Percentiles rank a stretch among this genome's conserved stretches.
Conservation (phyloP, 768 basidiomycete genomes). For the Podaxis sp. region DNA sequence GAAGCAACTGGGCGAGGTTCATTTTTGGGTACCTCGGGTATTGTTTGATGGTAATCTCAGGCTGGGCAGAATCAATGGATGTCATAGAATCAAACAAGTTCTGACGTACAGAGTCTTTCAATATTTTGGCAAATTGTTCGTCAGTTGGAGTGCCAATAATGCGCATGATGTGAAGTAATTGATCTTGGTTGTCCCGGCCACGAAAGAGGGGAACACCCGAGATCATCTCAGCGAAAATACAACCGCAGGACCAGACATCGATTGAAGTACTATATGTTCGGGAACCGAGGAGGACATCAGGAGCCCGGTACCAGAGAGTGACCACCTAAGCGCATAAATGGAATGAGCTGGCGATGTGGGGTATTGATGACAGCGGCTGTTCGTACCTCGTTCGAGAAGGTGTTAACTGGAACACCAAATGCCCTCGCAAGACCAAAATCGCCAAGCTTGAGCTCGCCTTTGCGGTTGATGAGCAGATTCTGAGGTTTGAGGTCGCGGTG, state of each 20-base stretch:
- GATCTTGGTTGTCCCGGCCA: slow-evolving; percentile 95
- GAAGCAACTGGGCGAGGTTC: slow-evolving; percentile 73
- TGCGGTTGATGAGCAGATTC: slow-evolving; percentile 95
- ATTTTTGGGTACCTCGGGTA: slow-evolving; percentile 87
- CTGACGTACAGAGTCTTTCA: slow-evolving; percentile 74
- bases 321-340: slow-evolving; percentile 63
- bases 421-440: slow-evolving; percentile 98
- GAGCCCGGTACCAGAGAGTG: slow-evolving; percentile 97
- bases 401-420: slow-evolving; percentile 98
- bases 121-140: slow-evolving; percentile 81
- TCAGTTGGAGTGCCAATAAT: slow-evolving; percentile 95
- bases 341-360: slow-evolving; percentile 1
- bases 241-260: slow-evolving; percentile 98
- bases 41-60: slow-evolving; percentile 78
- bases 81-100: not conserved
- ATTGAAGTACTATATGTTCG: slow-evolving; percentile 98
- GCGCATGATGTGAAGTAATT: slow-evolving; percentile 96
- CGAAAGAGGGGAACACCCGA: slow-evolving; percentile 95
- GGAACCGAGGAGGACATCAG: slow-evolving; percentile 94
- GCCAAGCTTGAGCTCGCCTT: slow-evolving; percentile 94
- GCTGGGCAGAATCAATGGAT: slow-evolving; percentile 36
- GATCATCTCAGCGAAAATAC: slow-evolving; percentile 99
- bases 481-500: slow-evolving; percentile 99
- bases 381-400: slow-evolving; percentile 91
- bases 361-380: not conserved